Conservation (phyloP, 176 grass and related monocot species). For the Eleusine coracana region DNA sequence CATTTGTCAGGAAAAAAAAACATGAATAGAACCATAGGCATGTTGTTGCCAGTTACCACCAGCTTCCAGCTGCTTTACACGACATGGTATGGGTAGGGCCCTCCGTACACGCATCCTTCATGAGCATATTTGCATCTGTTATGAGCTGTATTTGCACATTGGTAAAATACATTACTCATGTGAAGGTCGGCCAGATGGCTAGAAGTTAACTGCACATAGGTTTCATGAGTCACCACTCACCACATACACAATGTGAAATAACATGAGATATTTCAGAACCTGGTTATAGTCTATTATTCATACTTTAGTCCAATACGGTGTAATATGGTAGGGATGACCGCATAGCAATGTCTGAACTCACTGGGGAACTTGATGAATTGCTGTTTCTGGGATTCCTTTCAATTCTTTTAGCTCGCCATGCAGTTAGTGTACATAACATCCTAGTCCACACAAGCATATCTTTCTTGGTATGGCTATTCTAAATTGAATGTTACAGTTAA, state of each 20-base stretch:
- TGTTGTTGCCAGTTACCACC: neutral
- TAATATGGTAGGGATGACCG: neutral
- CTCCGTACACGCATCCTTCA: neutral
- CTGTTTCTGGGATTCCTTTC: neutral
- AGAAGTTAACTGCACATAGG: neutral
- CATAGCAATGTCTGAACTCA: neutral
- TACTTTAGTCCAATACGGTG: neutral
- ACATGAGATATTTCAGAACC: neutral
- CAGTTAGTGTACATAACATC: neutral
- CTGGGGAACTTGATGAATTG: neutral
- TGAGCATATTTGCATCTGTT: neutral
- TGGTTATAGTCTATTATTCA: neutral
- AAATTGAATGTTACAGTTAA: neutral
- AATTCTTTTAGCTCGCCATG: neutral
- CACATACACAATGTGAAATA: slow-evolving; percentile 10
- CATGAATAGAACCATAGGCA: neutral
- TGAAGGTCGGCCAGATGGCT: neutral
- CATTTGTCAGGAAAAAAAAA: neutral
- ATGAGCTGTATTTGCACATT: neutral
- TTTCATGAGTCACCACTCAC: neutral
- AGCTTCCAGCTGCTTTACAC: neutral
- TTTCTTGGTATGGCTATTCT: neutral
- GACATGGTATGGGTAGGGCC: neutral
- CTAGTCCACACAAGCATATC: neutral
- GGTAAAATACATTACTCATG: neutral